Evolutionary conservation across 2,329 filamentous ascomycete genomes (phyloP).

Genomic region (Keithomyces neogunnii): DNA sequence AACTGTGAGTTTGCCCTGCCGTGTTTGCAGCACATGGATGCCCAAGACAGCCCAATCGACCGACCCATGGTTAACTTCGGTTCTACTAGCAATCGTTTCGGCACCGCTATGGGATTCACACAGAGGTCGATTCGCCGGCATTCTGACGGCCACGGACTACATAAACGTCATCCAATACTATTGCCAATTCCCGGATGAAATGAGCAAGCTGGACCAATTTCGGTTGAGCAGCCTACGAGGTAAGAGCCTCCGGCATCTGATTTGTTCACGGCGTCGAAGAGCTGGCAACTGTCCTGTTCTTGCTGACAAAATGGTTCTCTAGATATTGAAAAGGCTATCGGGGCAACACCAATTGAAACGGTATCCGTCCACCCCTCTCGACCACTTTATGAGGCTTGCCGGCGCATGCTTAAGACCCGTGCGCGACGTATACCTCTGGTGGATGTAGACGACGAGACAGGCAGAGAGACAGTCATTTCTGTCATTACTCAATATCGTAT

Average conservation of each 20-base stretch:
- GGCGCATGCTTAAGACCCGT: constrained; percentile 86
- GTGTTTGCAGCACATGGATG: not conserved
- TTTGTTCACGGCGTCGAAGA: too few species aligned
- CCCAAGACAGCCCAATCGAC: not conserved
- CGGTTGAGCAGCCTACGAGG: constrained; percentile 84
- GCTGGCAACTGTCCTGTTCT: not conserved
- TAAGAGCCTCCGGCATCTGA: constrained; percentile 30
- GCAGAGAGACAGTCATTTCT: constrained; percentile 85
- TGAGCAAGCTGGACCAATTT: constrained; percentile 88
- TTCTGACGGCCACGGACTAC: constrained; percentile 93
- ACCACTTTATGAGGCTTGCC: constrained; percentile 90
- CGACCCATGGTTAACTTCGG: constrained; percentile 1
- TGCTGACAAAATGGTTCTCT: constrained; percentile 12
- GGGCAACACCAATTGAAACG: constrained; percentile 84
- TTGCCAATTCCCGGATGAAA: constrained; percentile 88
- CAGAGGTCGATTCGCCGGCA: constrained; percentile 83
- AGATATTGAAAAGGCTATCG: constrained; percentile 95
- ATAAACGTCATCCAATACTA: constrained; percentile 99
- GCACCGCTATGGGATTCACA: constrained; percentile 95
- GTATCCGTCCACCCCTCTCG: constrained; percentile 88
- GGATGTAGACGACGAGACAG: constrained; percentile 89
- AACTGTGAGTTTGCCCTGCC: constrained; percentile 57
- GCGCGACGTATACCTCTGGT: constrained; percentile 90
- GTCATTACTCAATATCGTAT: constrained; percentile 98
- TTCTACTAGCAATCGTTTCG: constrained; percentile 75